These are phyloP conservation scores for Hemerocallis citrina DNA, from an alignment of 106 monocot species.

Conservation along the genomic window DNA sequence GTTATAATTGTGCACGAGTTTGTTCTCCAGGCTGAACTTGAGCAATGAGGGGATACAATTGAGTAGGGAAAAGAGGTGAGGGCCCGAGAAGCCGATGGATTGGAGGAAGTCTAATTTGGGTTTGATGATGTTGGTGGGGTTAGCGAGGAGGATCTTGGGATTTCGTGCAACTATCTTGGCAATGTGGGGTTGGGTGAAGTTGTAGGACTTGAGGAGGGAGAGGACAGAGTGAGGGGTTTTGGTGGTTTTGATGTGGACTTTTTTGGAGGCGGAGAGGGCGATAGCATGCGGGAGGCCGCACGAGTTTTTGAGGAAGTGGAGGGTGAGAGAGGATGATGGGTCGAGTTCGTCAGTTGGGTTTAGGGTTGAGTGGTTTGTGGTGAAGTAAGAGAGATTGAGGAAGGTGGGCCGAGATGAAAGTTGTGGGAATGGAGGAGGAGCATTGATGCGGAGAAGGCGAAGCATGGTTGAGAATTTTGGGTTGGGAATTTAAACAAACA, in stretches of 20 bases:
- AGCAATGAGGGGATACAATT: not conserved
- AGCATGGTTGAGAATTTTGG: too few relatives aligned
- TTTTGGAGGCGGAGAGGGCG: constrained; percentile 11
- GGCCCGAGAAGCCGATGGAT: constrained; percentile 6
- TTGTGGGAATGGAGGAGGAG: too few relatives aligned
- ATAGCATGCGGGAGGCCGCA: constrained; percentile 21
- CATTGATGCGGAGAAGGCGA: not conserved
- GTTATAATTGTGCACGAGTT: not conserved
- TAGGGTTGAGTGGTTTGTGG: too few relatives aligned
- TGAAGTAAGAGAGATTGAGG: not conserved
- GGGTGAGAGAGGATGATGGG: not conserved
- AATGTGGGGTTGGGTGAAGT: constrained; percentile 29
- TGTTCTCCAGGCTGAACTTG: constrained; percentile 6
- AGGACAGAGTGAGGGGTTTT: constrained; percentile 10
- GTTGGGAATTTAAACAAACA: too few relatives aligned
- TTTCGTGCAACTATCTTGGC: constrained; percentile 2
- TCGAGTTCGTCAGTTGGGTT: not conserved
- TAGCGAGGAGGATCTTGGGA: constrained; percentile 12
- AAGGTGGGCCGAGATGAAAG: too few relatives aligned
- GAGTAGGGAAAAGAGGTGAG: constrained; percentile 8
- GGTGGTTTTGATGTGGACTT: constrained; percentile 12
- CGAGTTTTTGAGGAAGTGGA: constrained; percentile 15
- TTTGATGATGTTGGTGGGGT: constrained; percentile 12
- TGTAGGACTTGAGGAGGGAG: constrained; percentile 13
- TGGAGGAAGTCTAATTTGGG: constrained; percentile 37